Percentiles rank a stretch among this genome's conserved stretches.
Conservation (phyloP, 345 rosid species). For the Acer yangbiense region DNA sequence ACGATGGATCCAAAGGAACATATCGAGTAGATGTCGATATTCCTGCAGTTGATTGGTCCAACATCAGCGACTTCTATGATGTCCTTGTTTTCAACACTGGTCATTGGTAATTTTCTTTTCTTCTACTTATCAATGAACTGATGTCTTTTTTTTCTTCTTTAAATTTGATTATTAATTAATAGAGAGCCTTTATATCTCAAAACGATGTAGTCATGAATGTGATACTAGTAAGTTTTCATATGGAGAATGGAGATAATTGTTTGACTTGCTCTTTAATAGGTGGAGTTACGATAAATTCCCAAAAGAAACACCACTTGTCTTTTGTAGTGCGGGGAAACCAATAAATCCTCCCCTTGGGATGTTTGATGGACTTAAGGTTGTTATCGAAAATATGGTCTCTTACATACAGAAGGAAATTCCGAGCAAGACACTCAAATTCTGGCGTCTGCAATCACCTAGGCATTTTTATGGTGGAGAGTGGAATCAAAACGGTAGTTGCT, state of each 20-base stretch:
- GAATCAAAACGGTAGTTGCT: slow-evolving; percentile 96
- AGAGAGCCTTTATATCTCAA: neutral
- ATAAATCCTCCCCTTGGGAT: slow-evolving; percentile 73
- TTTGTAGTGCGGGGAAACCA: slow-evolving; percentile 63
- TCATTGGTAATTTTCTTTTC: slow-evolving; percentile 67
- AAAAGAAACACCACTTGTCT: slow-evolving; percentile 77
- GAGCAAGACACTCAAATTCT: slow-evolving; percentile 63
- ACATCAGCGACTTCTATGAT: slow-evolving; percentile 65
- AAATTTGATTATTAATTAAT: neutral
- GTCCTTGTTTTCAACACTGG: slow-evolving; percentile 89
- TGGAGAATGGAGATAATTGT: neutral
- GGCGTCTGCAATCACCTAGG: slow-evolving; percentile 96
- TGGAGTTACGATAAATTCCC: slow-evolving; percentile 97
- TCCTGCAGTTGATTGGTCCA: slow-evolving; percentile 86
- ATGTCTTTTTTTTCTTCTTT: neutral
- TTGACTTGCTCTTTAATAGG: slow-evolving; percentile 42
- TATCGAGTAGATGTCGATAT: slow-evolving; percentile 86
- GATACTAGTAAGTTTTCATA: neutral
- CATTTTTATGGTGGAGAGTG: slow-evolving; percentile 92
- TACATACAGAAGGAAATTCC: slow-evolving; percentile 67
- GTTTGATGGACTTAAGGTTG: slow-evolving; percentile 71
- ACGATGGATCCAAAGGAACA: slow-evolving; percentile 51
- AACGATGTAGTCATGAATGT: neutral
- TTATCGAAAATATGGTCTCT: slow-evolving; percentile 69
- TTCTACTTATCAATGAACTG: neutral